These are phyloP conservation scores for Nadsonia starkeyi-henricii DNA, from an alignment of 1,139 yeast genomes.

Conservation along the genomic window DNA sequence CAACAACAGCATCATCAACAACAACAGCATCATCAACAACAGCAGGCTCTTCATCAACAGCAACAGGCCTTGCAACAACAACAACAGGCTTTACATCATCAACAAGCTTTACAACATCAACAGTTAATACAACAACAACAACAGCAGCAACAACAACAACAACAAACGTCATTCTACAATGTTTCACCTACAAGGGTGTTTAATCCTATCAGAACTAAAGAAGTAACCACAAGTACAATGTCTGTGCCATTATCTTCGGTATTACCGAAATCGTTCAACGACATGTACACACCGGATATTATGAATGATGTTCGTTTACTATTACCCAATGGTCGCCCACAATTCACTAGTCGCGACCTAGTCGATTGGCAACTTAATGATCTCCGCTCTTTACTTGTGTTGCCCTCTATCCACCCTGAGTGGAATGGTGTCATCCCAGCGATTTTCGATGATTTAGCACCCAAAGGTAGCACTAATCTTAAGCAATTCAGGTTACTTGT, in stretches of 20 bases:
- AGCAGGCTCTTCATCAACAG: background rate
- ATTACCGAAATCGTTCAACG: conserved; percentile 34
- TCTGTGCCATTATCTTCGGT: conserved; percentile 23
- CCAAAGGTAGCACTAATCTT: conserved; percentile 3
- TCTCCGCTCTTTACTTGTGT: conserved; percentile 42
- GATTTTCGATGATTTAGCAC: conserved; percentile 22
- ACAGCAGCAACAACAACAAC: background rate
- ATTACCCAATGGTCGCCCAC: conserved; percentile 41
- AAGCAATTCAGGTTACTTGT: conserved; percentile 26
- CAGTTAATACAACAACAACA: background rate
- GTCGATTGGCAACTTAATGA: conserved; percentile 56
- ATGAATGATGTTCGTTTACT: conserved; percentile 23
- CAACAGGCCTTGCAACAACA: background rate
- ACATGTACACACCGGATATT: conserved; percentile 43
- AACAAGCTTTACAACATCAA: background rate
- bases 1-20: too few relatives aligned
- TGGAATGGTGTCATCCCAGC: conserved; percentile 41
- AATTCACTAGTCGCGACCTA: conserved; percentile 42
- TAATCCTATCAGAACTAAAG: background rate
- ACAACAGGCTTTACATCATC: background rate
- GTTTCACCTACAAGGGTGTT: background rate
- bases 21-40: background rate
- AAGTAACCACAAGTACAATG: background rate
- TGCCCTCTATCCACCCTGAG: conserved; percentile 32
- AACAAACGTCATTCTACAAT: background rate